phyloP scores from a whole-genome alignment of 345 rosid genomes.

The Toxicodendron radicans region DNA sequence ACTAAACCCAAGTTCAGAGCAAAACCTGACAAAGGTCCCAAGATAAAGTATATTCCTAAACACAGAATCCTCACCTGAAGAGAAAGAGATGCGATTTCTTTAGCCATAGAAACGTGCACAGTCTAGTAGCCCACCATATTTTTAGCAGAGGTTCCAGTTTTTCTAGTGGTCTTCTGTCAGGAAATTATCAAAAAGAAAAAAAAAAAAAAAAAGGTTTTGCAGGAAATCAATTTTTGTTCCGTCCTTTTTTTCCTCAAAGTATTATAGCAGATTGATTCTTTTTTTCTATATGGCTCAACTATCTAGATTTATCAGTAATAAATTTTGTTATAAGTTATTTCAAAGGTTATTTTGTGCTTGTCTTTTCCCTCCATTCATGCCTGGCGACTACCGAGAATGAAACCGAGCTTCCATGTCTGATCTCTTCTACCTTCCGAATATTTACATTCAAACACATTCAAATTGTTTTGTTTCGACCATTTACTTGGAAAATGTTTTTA shows the following conservation, averaged over 20 bases:
- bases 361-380: neutral
- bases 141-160: conserved; percentile 75
- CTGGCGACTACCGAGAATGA: too few relatives aligned
- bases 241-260: conserved; percentile 14
- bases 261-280: conserved; percentile 26
- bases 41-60: conserved; percentile 79
- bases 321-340: conserved; percentile 25
- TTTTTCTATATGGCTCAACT: conserved; percentile 20
- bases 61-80: conserved; percentile 40
- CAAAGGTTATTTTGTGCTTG: conserved; percentile 15
- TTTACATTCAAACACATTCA: too few relatives aligned
- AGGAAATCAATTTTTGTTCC: conserved; percentile 21
- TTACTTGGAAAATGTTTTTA: too few relatives aligned
- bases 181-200: neutral
- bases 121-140: conserved; percentile 34
- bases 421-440: too few relatives aligned
- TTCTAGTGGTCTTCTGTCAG: conserved; percentile 56
- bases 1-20: conserved; percentile 42
- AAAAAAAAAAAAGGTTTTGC: conserved; percentile 25
- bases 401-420: too few relatives aligned
- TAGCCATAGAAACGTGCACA: conserved; percentile 43
- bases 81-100: conserved; percentile 20
- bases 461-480: too few relatives aligned
- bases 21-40: conserved; percentile 64
- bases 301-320: conserved; percentile 40